Conservation (phyloP, 306 rosid genomes). For the Lagenaria siceraria region DNA sequence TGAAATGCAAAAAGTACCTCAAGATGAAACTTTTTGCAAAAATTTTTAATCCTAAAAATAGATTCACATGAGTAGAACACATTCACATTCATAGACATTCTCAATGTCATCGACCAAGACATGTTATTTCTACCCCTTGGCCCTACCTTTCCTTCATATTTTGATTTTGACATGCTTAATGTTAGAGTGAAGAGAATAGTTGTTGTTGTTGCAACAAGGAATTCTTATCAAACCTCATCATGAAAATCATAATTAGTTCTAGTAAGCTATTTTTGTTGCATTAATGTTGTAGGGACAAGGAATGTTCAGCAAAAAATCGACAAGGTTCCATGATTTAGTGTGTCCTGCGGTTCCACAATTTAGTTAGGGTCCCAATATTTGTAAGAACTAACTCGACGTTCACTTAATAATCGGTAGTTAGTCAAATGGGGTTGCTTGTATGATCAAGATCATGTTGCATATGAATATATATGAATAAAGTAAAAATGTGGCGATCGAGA, state of each 20-base stretch:
- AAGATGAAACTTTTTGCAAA: too few species aligned
- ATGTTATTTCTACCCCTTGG: constrained; percentile 31
- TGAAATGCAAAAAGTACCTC: too few species aligned
- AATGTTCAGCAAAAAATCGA: not conserved
- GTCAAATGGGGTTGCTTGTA: not conserved
- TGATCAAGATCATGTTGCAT: not conserved
- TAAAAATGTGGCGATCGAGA: not conserved
- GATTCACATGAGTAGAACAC: too few species aligned
- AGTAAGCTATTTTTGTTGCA: not conserved
- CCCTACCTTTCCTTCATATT: constrained; percentile 16
- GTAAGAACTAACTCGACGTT: too few species aligned
- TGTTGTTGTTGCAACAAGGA: constrained; percentile 29
- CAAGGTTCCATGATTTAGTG: not conserved
- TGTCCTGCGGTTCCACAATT: not conserved
- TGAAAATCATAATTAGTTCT: not conserved
- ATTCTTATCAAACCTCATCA: not conserved
- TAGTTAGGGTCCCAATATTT: too few species aligned
- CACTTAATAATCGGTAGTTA: not conserved
- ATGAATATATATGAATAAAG: not conserved
- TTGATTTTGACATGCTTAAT: constrained; percentile 20
- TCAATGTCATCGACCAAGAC: constrained; percentile 37
- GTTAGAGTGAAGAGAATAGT: constrained; percentile 33
- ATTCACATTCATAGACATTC: constrained; percentile 15
- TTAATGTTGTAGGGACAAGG: not conserved
- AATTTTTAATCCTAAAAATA: too few species aligned